Evolutionary conservation across 345 rosid species (phyloP), one percentile per base, ranked within the genome.

Genomic region (Syzygium jambos): DNA sequence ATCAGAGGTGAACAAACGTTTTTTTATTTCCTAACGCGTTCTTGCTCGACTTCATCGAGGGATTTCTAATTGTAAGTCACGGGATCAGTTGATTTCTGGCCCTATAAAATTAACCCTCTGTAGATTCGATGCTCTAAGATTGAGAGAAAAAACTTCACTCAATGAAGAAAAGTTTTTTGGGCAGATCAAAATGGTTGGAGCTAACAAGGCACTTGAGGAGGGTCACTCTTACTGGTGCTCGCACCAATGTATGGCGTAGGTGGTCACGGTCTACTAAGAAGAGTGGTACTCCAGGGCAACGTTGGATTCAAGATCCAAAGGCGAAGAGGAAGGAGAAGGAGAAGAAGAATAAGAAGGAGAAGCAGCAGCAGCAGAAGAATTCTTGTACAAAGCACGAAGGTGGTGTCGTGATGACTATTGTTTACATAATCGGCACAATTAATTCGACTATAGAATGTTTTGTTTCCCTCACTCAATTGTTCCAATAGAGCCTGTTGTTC

Each of bases 311-410:
- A 34, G 80, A 68, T 68, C 80, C 34, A 68, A 34, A 68, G 34
- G 23, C 46, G 2, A 57, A 57, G 63, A 57, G 2, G 63, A 25
- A 57, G 63, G 2, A 56, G 29, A 1, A 57, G 63, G 0, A 57
- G n/a, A 0, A 25, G 6, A 1, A 57, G 80, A 1, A 10, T 29
- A 0, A 57, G n/a, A 1, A 56, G 61, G 0, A 56, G 61, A 0
- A 34, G 43, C 11, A 2, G 78, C 46, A 34, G 80, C 1, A 65
- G 78, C 21, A 17, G 80, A 21, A 68, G 25, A 34, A 68, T 34
- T 68, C 25, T 30, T 19, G 38, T 34, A 25, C 14, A 5, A 19
- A 34, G 80, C 80, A 73, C 12, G 46, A 34, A 68, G 46, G 46
- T 34, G 25, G 21, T 38, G 13, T 21, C 49, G 21, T 22, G 11